Percentiles rank a stretch among this genome's conserved stretches.
Conservation (phyloP, 2,329 filamentous ascomycete genomes). For the Talaromyces funiculosus region DNA sequence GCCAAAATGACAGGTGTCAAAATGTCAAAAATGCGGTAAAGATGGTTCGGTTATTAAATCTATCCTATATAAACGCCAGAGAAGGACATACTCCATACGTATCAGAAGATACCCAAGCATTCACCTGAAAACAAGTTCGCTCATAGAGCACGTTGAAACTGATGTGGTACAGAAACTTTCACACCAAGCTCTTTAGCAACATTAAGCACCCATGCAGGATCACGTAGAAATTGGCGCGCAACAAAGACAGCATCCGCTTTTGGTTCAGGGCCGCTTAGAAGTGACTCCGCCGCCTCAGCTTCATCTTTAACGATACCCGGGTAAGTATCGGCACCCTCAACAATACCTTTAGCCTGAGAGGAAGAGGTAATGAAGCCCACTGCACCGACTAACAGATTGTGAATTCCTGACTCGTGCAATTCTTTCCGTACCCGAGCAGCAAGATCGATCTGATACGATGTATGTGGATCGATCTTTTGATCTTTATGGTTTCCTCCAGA, state of each 20-base stretch:
- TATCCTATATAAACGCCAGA: background rate
- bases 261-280: conserved; percentile 25
- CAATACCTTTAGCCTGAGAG: background rate
- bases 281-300: conserved; percentile 21
- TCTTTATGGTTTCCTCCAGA: conserved; percentile 41
- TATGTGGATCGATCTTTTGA: conserved; percentile 42
- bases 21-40: background rate
- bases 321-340: background rate
- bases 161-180: conserved; percentile 44
- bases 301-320: conserved; percentile 14
- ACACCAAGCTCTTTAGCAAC: conserved; percentile 47
- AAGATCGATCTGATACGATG: conserved; percentile 30
- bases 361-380: conserved; percentile 47
- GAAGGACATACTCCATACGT: no score
- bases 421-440: conserved; percentile 42
- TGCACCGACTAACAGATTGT: conserved; percentile 45
- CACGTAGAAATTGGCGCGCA: conserved; percentile 50
- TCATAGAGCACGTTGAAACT: conserved; percentile 35
- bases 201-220: conserved; percentile 51
- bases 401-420: conserved; percentile 29
- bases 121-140: background rate
- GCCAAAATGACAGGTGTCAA: background rate
- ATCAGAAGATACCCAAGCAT: background rate
- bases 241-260: conserved; percentile 48
- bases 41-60: background rate